Percentiles rank a stretch among this genome's conserved stretches.
Evolutionary conservation across 345 rosid genomes (phyloP).

Genomic region (Brassica rapa): DNA sequence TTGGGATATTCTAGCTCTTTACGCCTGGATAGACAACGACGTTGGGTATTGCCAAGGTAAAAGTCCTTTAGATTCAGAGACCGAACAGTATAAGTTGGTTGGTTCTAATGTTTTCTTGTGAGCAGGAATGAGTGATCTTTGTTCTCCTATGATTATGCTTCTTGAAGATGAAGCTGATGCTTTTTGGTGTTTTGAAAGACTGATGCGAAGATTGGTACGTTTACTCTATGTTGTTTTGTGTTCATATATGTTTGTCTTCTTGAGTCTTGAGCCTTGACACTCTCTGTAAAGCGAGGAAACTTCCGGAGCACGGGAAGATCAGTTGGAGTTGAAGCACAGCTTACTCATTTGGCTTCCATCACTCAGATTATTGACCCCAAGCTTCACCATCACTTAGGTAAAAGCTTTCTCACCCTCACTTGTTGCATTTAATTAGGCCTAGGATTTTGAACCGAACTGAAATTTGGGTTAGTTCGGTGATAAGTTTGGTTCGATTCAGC

Average conservation of each 20-base stretch:
- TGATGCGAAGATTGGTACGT: conserved; percentile 96
- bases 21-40: conserved; percentile 91
- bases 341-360: conserved; percentile 78
- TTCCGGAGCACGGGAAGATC: conserved; percentile 88
- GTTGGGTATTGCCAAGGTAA: conserved; percentile 98
- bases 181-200: conserved; percentile 96
- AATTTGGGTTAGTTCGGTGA: no score
- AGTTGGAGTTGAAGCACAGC: conserved; percentile 92
- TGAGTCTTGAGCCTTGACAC: neutral
- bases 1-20: conserved; percentile 94
- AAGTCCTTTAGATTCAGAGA: neutral
- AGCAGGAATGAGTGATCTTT: conserved; percentile 98
- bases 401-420: neutral
- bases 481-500: no score
- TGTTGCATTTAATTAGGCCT: neutral
- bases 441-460: no score
- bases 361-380: conserved; percentile 97
- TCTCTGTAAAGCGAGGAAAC: conserved; percentile 67
- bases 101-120: neutral
- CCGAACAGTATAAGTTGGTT: neutral
- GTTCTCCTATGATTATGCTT: conserved; percentile 98
- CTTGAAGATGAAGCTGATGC: conserved; percentile 94
- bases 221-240: neutral
- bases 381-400: conserved; percentile 97
- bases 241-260: neutral